phyloP scores from a whole-genome alignment of 495 filamentous ascomycete species.

The Neurospora tetraspora region DNA sequence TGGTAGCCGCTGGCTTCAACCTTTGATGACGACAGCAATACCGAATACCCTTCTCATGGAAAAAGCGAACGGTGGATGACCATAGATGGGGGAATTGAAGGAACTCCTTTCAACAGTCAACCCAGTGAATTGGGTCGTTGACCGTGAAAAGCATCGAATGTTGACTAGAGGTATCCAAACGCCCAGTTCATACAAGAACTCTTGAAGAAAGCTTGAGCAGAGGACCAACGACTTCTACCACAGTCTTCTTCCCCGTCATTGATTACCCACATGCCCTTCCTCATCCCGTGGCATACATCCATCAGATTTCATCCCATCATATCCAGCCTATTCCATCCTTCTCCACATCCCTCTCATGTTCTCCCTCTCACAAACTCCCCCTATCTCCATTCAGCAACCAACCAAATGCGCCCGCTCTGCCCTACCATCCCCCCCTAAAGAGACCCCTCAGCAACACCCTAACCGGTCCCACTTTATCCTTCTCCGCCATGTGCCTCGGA shows the following conservation, averaged over 20 bases:
- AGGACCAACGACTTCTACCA: not conserved
- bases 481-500: constrained; percentile 8
- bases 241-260: not conserved
- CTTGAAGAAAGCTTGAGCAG: not conserved
- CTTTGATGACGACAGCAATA: not conserved
- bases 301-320: not conserved
- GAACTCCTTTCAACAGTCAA: not conserved
- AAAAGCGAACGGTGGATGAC: not conserved
- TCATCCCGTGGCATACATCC: not conserved
- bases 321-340: not conserved
- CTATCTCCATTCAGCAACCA: not conserved
- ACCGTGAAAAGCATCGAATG: not conserved
- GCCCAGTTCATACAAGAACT: not conserved
- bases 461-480: constrained; percentile 19
- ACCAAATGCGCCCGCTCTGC: not conserved
- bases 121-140: not conserved
- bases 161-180: not conserved
- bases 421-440: not conserved
- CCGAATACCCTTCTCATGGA: not conserved
- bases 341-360: not conserved
- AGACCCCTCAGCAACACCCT: constrained; percentile 6
- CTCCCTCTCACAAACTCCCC: not conserved
- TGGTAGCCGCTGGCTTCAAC: not conserved
- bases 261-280: not conserved
- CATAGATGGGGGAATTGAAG: not conserved